Conservation (phyloP, 345 rosid genomes). For the Hevea brasiliensis region DNA sequence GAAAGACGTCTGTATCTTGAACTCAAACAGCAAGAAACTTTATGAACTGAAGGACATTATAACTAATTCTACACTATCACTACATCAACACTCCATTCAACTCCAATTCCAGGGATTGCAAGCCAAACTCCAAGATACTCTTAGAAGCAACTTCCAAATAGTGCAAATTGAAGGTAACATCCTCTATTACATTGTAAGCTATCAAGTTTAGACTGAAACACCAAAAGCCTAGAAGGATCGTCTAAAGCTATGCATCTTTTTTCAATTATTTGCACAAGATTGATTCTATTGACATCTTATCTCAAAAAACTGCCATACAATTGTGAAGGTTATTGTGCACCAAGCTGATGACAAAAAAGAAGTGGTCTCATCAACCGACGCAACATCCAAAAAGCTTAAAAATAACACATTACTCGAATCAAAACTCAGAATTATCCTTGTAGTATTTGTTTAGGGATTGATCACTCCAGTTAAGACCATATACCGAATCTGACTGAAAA, state of each 20-base stretch:
- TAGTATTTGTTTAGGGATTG: background rate
- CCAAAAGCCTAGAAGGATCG: background rate
- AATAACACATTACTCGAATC: background rate
- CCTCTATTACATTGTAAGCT: background rate
- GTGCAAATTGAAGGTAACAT: background rate
- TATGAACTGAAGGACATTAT: background rate
- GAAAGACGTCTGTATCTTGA: no score
- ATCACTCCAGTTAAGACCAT: background rate
- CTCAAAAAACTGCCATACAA: background rate
- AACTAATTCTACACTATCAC: no score
- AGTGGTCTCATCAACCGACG: background rate
- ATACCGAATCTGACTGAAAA: slow-evolving; percentile 4
- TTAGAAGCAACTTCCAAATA: background rate
- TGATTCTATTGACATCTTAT: background rate
- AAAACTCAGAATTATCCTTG: background rate
- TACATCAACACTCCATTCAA: background rate
- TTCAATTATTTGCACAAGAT: background rate
- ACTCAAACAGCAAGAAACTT: background rate
- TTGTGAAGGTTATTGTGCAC: background rate
- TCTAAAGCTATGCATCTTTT: background rate
- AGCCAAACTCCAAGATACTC: background rate
- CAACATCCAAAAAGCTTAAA: background rate
- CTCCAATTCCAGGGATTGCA: background rate
- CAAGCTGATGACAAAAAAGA: background rate
- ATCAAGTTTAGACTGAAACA: background rate